Evolutionary conservation across 2,329 filamentous ascomycete genomes (phyloP), one percentile per base, ranked within the genome.

Genomic region (Cryphonectria japonica): DNA sequence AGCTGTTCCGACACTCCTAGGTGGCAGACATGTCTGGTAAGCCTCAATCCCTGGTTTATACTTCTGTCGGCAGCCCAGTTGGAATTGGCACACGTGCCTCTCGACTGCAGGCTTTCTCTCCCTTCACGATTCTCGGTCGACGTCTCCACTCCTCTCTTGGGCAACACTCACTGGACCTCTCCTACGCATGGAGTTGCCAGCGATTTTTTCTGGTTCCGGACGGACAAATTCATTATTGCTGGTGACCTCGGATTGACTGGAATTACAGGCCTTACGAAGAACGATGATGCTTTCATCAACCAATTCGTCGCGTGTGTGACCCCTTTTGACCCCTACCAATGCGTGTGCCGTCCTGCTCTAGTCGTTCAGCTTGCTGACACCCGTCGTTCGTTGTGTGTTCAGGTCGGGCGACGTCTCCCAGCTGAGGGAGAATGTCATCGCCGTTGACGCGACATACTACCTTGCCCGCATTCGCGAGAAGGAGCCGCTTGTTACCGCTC

Each of bases 381-480:
- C 37, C 22, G 9, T 46, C 29, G 5, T 7, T 50, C 59, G 41
- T 66, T 52, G 72, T 76, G 64, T 74, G 63, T 68, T 46, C 74
- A 89, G 87, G 78, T 87, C 85, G 65, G 87, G 89, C 76, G 85
- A 90, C 71, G 81, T 97, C 75, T 86, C 90, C 72, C 88, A 93
- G 73, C 86, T 98, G 76, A 89, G 92, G 78, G 91, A 91, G 79
- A 89, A 89, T 72, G 88, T 91, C 68, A 88, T 98, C 76, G 95
- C 91, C 74, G 90, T 98, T 77, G 95, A 98, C 84, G 96, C 95
- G 69, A 92, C 93, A 68, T 92, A 97, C 81, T 98, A 96, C 80
- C 88, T 99, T 74, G 88, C 92, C 79, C 89, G 91, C 72, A 88
- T 97, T 75, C 89, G 97, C 77, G 89, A 92, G 78, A 92, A 93